Evolutionary conservation across 2,329 filamentous ascomycete genomes (phyloP), one percentile per base, ranked within the genome.

Genomic region (Seiridium unicorne): DNA sequence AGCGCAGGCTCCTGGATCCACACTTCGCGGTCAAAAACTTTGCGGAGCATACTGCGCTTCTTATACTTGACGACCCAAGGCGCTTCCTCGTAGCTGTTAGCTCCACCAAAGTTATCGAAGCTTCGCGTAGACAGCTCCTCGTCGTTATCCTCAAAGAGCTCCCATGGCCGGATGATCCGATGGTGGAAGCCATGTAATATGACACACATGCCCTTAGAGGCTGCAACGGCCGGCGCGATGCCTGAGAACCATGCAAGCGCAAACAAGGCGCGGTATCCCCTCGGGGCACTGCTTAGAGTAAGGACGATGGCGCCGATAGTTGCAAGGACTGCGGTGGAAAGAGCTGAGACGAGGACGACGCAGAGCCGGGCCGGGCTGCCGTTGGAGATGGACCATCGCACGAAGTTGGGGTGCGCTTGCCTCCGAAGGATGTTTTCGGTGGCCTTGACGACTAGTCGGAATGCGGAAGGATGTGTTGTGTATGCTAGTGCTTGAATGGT

Each of bases 321-420:
- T 35, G 88, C 86, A 26, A 77, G 73, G 13, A 86, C 55, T 58
- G 92, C 87, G 44, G 82, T 76, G 6, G 75, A 78, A n/a, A 85
- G 73, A n/a, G 90, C 90, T 1, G 93, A 80, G 5, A 79, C 80
- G 32, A 85, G 84, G 4, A 90, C 90, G 69, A 92, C 92, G 61
- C 84, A 76, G 57, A 92, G 85, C 44, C 91, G 89, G 32, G 89
- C 81, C 32, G 84, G 84, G 71, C 93, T 95, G 68, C 90, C 90
- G 72, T 95, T 95, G 80, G 88, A 89, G 72, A 93, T 91, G 51
- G 86, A 87, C 90, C 90, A 94, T 60, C 90, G 86, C 67, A 94
- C 87, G 79, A 94, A 94, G 77, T 94, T 93, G 65, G 90, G 90
- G 68, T 94, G 91, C 1, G 89, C 85, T 72, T 93, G 90, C 65